Evolutionary conservation across 176 grass and related monocot species (phyloP), one percentile per base, ranked within the genome.

Genomic region (Carex pumila): DNA sequence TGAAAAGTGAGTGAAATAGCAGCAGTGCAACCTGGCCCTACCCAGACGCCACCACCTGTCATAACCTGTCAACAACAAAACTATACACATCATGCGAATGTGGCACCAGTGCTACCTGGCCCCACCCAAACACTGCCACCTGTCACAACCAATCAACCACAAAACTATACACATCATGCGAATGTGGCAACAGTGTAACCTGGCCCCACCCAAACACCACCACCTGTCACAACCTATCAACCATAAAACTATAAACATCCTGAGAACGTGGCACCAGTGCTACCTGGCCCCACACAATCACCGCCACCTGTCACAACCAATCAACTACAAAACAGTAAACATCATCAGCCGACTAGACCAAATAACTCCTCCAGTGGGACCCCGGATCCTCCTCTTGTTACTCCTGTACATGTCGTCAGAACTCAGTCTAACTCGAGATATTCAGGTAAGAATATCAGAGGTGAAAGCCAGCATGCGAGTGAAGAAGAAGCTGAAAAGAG

Each of bases 391-490:
- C n/a, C n/a, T n/a, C n/a, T n/a, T n/a, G n/a, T n/a, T n/a, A n/a
- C n/a, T n/a, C 9, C 61, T 68, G 61, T 12, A 83, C 61, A 77
- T 18, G 12, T 50, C 14, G 7, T 54, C 80, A 83, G 43, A 65
- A 13, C 80, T 52, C 41, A 62, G 43, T 83, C 62, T 67, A 15
- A 37, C 63, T 68, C 43, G 1, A 82, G 61, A 82, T 37, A 62
- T 64, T 29, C 63, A 68, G 80, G 80, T 83, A 83, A 41, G 18
- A 81, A 63, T 25, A 73, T 73, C 12, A 22, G 5, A 41, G 34
- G 34, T 69, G 80, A 83, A 32, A 63, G 61, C 61, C 30, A 67
- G 19, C 54, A 83, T 52, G 87, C 14, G 12, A 56, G 50, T 56
- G 73, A 77, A 77, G 73, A 31, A 54, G 73, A 77, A 54, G 32